phyloP scores from a whole-genome alignment of 305 asterid genomes.

The Fraxinus greggii region DNA sequence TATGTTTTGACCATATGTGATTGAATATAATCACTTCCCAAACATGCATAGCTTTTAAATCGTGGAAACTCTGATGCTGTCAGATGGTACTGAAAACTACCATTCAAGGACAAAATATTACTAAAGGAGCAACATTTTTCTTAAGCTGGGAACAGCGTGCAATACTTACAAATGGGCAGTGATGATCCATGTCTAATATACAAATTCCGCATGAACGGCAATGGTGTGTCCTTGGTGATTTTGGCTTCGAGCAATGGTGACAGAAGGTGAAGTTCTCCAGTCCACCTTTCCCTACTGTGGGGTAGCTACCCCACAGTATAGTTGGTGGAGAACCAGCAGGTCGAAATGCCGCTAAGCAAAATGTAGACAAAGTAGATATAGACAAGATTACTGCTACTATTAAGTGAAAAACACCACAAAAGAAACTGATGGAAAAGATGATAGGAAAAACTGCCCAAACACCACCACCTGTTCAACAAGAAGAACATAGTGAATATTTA shows the following conservation, averaged over 20 bases:
- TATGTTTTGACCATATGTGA: not conserved
- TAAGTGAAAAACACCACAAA: constrained; percentile 50
- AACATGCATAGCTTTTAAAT: not conserved
- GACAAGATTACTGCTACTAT: constrained; percentile 45
- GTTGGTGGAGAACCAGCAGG: constrained; percentile 79
- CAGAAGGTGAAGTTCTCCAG: constrained; percentile 80
- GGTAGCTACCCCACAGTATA: constrained; percentile 92
- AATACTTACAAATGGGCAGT: constrained; percentile 92
- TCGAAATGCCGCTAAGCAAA: constrained; percentile 64
- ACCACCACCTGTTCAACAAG: constrained; percentile 69
- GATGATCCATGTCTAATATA: constrained; percentile 93
- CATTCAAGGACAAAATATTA: constrained; percentile 2
- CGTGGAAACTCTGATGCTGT: not conserved
- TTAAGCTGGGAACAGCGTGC: constrained; percentile 10
- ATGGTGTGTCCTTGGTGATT: constrained; percentile 84
- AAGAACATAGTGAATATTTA: constrained; percentile 13
- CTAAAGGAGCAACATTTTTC: not conserved
- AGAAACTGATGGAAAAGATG: constrained; percentile 54
- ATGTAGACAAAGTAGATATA: constrained; percentile 55
- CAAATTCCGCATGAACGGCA: constrained; percentile 92
- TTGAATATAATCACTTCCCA: not conserved
- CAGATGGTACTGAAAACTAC: not conserved
- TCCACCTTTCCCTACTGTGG: constrained; percentile 85
- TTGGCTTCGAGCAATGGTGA: constrained; percentile 75
- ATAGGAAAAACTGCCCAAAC: constrained; percentile 78